A percentile compares a stretch with the other conserved stretches of the same genome.
Conservation (phyloP, 345 rosid genomes). For the Eucalyptus polyanthemos region DNA sequence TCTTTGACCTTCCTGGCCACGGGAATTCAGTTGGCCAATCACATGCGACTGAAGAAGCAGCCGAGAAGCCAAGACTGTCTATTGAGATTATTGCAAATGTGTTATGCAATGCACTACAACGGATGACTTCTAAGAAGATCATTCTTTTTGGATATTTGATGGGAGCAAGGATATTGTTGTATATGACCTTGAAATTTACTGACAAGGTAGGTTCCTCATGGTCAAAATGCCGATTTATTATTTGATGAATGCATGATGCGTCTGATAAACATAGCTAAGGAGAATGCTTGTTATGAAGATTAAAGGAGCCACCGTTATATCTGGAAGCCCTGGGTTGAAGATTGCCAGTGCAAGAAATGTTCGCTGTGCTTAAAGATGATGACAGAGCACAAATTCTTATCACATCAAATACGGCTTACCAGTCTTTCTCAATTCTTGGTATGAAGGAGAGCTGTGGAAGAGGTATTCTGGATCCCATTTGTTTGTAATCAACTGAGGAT, state of each 20-base stretch:
- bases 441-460: slow-evolving; percentile 63
- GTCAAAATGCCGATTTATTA: neutral
- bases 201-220: slow-evolving; percentile 25
- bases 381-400: slow-evolving; percentile 38
- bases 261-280: neutral
- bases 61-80: slow-evolving; percentile 24
- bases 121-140: slow-evolving; percentile 37
- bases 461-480: slow-evolving; percentile 31
- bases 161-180: slow-evolving; percentile 87
- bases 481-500: neutral
- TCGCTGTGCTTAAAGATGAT: slow-evolving; percentile 64
- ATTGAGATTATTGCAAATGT: slow-evolving; percentile 37
- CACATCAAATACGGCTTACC: slow-evolving; percentile 42
- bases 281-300: slow-evolving; percentile 18
- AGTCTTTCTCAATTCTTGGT: slow-evolving; percentile 54
- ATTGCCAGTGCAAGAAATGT: slow-evolving; percentile 41
- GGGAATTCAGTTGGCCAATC: slow-evolving; percentile 47
- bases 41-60: slow-evolving; percentile 2
- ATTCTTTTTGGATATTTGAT: slow-evolving; percentile 72
- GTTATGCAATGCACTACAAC: slow-evolving; percentile 29
- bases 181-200: slow-evolving; percentile 52
- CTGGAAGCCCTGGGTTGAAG: slow-evolving; percentile 77
- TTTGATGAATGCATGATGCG: neutral
- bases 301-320: slow-evolving; percentile 58
- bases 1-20: slow-evolving; percentile 91